Evolutionary conservation across 2,329 filamentous ascomycete species (phyloP).

Genomic region (Teratosphaeria gauchensis): DNA sequence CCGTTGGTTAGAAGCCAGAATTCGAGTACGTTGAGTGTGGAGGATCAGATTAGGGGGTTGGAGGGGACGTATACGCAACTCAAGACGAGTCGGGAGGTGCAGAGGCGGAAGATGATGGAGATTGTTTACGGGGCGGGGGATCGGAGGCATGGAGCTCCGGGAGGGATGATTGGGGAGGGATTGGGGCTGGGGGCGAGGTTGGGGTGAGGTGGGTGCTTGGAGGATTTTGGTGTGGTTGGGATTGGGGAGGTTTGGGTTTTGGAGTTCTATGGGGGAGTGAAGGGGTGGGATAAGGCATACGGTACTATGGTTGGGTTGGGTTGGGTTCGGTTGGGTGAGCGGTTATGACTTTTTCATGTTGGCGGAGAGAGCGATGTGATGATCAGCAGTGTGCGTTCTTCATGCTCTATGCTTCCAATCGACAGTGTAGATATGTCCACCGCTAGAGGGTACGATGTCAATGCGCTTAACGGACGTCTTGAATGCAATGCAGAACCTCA

Average conservation of each 20-base stretch:
- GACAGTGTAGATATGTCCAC: neutral
- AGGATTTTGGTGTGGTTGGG: neutral
- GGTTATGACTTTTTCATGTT: too few species aligned
- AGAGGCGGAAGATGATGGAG: conserved; percentile 37
- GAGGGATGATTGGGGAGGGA: conserved; percentile 1
- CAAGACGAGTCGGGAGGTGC: conserved; percentile 61
- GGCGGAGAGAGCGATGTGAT: neutral
- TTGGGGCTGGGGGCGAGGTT: neutral
- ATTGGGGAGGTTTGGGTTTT: neutral
- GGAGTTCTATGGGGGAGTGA: neutral
- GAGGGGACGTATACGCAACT: conserved; percentile 72
- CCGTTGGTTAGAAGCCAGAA: conserved; percentile 67
- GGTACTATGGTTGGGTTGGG: neutral
- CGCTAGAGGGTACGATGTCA: neutral
- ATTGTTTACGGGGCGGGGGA: conserved; percentile 22
- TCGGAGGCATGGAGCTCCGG: conserved; percentile 9
- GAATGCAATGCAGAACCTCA: too few species aligned
- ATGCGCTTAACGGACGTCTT: neutral
- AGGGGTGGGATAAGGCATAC: neutral
- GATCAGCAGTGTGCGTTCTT: neutral
- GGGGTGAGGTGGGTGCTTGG: neutral
- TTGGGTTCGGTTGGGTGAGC: too few species aligned
- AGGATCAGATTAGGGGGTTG: conserved; percentile 76
- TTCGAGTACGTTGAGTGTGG: conserved; percentile 61
- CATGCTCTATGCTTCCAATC: neutral